Evolutionary conservation across 2,329 filamentous ascomycete species (phyloP).

Genomic region (Aureobasidium zeae): DNA sequence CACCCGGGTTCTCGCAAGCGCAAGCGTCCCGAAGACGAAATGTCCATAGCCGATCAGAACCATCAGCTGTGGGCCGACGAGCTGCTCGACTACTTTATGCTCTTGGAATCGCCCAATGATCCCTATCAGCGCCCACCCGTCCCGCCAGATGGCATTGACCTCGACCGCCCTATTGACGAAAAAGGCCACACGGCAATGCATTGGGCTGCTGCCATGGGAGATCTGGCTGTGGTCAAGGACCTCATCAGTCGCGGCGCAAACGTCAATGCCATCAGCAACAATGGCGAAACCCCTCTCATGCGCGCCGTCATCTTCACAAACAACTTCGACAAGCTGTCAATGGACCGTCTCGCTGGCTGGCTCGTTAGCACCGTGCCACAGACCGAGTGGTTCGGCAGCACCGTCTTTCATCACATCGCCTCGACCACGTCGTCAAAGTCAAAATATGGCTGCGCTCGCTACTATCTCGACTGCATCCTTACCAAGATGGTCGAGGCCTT

Average conservation of each 20-base stretch:
- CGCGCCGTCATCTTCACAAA: conserved; percentile 93
- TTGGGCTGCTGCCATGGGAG: conserved; percentile 97
- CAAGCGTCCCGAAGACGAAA: conserved; percentile 55
- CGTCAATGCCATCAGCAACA: conserved; percentile 55
- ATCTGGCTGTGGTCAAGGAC: conserved; percentile 82
- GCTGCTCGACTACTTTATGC: conserved; percentile 90
- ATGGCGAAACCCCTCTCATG: conserved; percentile 81
- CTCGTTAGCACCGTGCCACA: conserved; percentile 72
- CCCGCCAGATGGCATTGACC: conserved; percentile 76
- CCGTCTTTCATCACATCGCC: conserved; percentile 89
- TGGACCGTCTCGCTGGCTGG: conserved; percentile 73
- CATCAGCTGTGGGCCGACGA: conserved; percentile 89
- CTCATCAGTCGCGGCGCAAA: conserved; percentile 72
- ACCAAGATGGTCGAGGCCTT: conserved; percentile 75
- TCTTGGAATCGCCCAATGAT: conserved; percentile 42
- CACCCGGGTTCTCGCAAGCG: conserved; percentile 53
- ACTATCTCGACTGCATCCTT: conserved; percentile 86
- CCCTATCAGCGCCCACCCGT: conserved; percentile 61
- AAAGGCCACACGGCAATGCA: conserved; percentile 89
- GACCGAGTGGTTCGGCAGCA: conserved; percentile 71
- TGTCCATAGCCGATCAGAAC: conserved; percentile 62
- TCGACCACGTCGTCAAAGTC: conserved; percentile 77
- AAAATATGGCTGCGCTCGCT: conserved; percentile 80
- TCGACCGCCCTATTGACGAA: conserved; percentile 87
- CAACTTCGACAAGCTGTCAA: conserved; percentile 87